These are phyloP conservation scores for Jacaranda mimosifolia DNA, from an alignment of 257 asterid species.

Conservation along the genomic window DNA sequence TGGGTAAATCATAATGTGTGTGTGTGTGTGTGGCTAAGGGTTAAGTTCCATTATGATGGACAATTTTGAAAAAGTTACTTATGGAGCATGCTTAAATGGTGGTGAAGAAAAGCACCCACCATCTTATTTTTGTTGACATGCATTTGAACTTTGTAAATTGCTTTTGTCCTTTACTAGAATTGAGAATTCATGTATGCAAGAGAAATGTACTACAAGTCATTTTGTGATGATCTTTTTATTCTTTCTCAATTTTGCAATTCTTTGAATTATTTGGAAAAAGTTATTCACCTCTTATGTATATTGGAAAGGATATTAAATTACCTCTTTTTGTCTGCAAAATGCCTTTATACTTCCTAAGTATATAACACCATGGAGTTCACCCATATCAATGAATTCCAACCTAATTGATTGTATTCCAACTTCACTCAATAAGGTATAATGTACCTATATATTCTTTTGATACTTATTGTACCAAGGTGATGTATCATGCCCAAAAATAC, in stretches of 20 bases:
- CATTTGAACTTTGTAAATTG: neutral
- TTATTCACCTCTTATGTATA: neutral
- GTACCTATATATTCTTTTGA: no score
- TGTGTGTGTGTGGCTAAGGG: neutral
- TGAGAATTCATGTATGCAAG: neutral
- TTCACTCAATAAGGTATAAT: no score
- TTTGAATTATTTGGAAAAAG: neutral
- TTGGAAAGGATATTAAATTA: no score
- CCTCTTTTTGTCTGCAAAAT: no score
- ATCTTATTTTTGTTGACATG: neutral
- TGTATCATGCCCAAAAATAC: neutral
- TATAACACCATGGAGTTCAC: no score
- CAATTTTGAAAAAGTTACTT: neutral
- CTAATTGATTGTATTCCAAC: no score
- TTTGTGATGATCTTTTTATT: neutral
- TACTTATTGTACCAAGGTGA: no score
- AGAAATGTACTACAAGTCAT: neutral
- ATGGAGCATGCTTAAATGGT: neutral
- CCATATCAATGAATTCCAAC: no score
- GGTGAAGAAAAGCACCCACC: neutral
- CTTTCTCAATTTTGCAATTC: neutral
- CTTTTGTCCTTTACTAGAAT: conserved; percentile 7
- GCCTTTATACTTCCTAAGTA: neutral
- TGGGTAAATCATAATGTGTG: no score
- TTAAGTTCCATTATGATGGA: neutral